A percentile compares a stretch with the other conserved stretches of the same genome.
phyloP scores from a whole-genome alignment of 2,329 filamentous ascomycete species.

The Penicillium crustosum region DNA sequence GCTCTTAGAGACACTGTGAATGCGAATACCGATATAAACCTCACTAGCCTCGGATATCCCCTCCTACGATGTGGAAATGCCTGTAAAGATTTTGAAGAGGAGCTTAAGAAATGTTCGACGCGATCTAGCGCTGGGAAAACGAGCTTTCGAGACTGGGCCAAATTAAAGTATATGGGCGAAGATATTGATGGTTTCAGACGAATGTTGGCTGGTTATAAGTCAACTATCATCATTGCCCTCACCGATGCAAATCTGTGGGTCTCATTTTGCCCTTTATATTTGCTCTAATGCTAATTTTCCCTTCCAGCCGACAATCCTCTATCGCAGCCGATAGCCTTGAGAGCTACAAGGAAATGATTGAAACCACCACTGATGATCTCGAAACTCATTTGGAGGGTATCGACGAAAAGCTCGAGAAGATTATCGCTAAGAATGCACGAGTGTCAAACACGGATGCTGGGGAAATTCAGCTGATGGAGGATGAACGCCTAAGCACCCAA shows the following conservation, averaged over 20 bases:
- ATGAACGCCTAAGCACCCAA: slow-evolving; percentile 29
- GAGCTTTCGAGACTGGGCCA: slow-evolving; percentile 50
- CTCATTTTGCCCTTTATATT: background rate
- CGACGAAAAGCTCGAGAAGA: slow-evolving; percentile 27
- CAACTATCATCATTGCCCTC: slow-evolving; percentile 45
- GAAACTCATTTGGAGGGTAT: slow-evolving; percentile 31
- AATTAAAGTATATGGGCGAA: slow-evolving; percentile 47
- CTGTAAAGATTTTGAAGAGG: slow-evolving; percentile 45
- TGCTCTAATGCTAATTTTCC: background rate
- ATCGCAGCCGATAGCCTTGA: slow-evolving; percentile 31
- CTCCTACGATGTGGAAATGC: slow-evolving; percentile 45
- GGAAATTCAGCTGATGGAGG: slow-evolving; percentile 23
- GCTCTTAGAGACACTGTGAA: slow-evolving; percentile 35
- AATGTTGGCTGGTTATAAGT: slow-evolving; percentile 45
- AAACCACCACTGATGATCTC: slow-evolving; percentile 28
- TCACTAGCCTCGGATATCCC: slow-evolving; percentile 39
- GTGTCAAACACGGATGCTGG: background rate
- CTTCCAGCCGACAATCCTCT: slow-evolving; percentile 28
- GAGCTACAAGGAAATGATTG: slow-evolving; percentile 28
- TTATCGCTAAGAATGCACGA: slow-evolving; percentile 11
- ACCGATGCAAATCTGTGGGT: slow-evolving; percentile 45
- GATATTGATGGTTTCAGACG: slow-evolving; percentile 45
- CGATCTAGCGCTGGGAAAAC: slow-evolving; percentile 36
- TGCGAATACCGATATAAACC: slow-evolving; percentile 26
- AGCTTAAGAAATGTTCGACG: slow-evolving; percentile 38